A percentile compares a stretch with the other conserved stretches of the same genome.
Evolutionary conservation across 1,284 basidiomycete species (phyloP).

Genomic region (Kwoniella shivajii): DNA sequence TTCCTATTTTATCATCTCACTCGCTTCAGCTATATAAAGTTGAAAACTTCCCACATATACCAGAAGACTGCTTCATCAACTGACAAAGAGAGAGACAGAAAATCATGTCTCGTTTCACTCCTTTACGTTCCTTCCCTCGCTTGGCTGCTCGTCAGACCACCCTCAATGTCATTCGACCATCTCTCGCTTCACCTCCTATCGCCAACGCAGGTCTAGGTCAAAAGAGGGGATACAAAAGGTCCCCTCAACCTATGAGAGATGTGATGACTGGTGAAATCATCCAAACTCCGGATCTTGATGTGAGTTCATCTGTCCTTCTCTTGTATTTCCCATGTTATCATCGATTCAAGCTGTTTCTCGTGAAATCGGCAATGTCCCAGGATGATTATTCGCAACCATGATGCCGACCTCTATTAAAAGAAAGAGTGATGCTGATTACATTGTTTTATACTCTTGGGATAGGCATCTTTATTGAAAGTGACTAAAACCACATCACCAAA

Average conservation of each 20-base stretch:
- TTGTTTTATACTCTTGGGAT: conserved; percentile 1
- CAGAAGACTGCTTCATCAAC: too few relatives aligned
- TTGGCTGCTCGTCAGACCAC: not conserved
- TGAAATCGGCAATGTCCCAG: too few relatives aligned
- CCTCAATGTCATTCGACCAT: not conserved
- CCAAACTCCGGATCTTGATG: conserved; percentile 57
- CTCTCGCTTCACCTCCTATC: not conserved
- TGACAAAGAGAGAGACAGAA: too few relatives aligned
- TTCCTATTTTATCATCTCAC: too few relatives aligned
- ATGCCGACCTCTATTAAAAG: too few relatives aligned
- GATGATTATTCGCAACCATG: too few relatives aligned
- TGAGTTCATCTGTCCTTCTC: conserved; percentile 30
- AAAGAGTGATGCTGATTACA: too few relatives aligned
- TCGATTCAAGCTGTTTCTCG: not conserved
- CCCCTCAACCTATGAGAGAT: conserved; percentile 41
- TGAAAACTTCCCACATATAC: too few relatives aligned
- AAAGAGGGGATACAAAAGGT: conserved; percentile 11
- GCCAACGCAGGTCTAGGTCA: too few relatives aligned
- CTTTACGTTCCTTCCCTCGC: not conserved
- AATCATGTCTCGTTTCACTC: too few relatives aligned
- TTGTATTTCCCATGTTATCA: not conserved
- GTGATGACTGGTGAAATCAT: conserved; percentile 59
- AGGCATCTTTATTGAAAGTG: conserved; percentile 60
- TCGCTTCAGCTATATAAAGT: too few relatives aligned
- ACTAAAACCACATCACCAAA: conserved; percentile 57